These are phyloP conservation scores for Xylaria sp. DNA, from an alignment of 2,329 filamentous ascomycete species.

Conservation along the genomic window DNA sequence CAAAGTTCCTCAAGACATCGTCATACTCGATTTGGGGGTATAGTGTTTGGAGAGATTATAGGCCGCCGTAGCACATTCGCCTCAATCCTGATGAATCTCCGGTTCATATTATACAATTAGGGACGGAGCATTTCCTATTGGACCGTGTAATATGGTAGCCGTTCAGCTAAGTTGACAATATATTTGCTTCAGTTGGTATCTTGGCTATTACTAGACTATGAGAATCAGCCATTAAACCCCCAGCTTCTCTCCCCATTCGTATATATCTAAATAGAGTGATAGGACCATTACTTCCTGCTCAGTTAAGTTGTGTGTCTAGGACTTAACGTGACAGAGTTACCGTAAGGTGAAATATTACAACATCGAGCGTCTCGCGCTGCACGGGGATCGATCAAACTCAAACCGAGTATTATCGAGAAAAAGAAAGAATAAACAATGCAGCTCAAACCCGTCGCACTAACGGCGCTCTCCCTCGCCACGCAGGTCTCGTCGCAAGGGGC, in stretches of 20 bases:
- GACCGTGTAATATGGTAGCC: background rate
- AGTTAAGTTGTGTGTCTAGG: no score
- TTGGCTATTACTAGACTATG: background rate
- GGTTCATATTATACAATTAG: conserved; percentile 12
- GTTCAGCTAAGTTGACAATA: conserved; percentile 9
- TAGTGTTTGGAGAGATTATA: background rate
- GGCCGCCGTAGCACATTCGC: background rate
- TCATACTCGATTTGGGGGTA: background rate
- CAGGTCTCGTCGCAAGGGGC: conserved; percentile 42
- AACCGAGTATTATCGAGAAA: background rate
- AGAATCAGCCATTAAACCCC: background rate
- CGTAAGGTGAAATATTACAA: conserved; percentile 5
- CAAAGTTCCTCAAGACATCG: background rate
- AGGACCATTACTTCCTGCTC: background rate
- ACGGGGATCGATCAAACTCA: background rate
- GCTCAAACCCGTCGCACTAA: conserved; percentile 36
- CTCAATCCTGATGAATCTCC: conserved; percentile 2
- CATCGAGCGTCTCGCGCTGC: background rate
- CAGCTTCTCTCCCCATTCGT: background rate
- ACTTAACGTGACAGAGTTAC: conserved; percentile 23
- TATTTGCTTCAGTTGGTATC: conserved; percentile 4
- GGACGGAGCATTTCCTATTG: conserved; percentile 15
- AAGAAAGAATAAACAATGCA: conserved; percentile 39
- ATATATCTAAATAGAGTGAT: background rate
- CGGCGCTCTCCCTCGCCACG: conserved; percentile 35